These are phyloP conservation scores for Haplographium delicatum DNA, from an alignment of 495 filamentous ascomycete genomes.

Conservation along the genomic window DNA sequence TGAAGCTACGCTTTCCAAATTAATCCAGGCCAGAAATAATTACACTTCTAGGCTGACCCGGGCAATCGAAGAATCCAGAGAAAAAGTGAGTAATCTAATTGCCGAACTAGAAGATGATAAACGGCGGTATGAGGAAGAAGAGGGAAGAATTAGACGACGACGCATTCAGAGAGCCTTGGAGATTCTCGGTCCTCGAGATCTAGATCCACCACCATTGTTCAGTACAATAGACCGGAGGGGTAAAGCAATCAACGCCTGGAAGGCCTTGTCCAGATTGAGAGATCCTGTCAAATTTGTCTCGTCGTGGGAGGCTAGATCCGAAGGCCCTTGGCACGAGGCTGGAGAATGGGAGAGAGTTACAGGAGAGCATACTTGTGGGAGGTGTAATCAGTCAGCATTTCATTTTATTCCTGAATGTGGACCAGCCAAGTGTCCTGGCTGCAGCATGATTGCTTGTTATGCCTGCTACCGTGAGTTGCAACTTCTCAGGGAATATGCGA, in stretches of 20 bases:
- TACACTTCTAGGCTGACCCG: not conserved
- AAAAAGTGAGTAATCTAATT: not conserved
- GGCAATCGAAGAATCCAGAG: not conserved
- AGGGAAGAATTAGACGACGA: not conserved
- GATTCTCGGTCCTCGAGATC: constrained; percentile 13
- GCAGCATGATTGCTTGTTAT: constrained; percentile 15
- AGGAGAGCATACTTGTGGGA: constrained; percentile 17
- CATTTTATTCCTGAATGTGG: constrained; percentile 18
- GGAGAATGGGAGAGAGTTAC: constrained; percentile 16
- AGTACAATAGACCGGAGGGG: constrained; percentile 12
- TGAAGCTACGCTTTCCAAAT: not conserved
- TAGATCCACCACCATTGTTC: constrained; percentile 13
- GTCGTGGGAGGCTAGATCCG: not conserved
- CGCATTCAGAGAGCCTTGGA: constrained; percentile 13
- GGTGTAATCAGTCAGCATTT: constrained; percentile 15
- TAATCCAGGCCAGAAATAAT: constrained; percentile 4
- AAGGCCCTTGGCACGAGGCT: constrained; percentile 18
- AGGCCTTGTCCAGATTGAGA: constrained; percentile 12
- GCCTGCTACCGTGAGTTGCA: constrained; percentile 14
- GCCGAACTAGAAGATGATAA: constrained; percentile 3
- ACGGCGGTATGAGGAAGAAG: constrained; percentile 10
- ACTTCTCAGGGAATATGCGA: constrained; percentile 15
- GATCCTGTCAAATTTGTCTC: not conserved
- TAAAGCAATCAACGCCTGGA: constrained; percentile 15
- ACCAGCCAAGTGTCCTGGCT: constrained; percentile 15